Evolutionary conservation across 2,329 filamentous ascomycete genomes (phyloP).

Genomic region (Sporothrix pallida): DNA sequence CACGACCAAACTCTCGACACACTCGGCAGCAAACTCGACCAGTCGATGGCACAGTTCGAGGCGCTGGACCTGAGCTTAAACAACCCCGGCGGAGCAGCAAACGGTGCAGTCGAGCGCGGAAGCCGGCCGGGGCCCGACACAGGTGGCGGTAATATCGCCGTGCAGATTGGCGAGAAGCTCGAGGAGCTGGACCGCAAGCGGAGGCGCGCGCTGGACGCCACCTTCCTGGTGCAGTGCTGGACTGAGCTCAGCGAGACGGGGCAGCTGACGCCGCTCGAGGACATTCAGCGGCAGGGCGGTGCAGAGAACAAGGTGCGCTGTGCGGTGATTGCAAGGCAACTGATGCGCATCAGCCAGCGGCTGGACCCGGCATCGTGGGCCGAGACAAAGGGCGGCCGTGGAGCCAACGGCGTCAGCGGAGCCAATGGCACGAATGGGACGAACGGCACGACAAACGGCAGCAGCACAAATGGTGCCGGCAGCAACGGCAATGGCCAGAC

Average conservation of each 20-base stretch:
- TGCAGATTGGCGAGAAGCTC: conserved; percentile 90
- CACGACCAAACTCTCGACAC: conserved; percentile 91
- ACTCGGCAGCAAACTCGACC: conserved; percentile 84
- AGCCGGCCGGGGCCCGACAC: conserved; percentile 57
- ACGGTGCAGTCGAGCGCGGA: conserved; percentile 46
- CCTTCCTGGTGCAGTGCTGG: conserved; percentile 96
- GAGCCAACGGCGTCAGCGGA: conserved; percentile 35
- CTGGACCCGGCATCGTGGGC: conserved; percentile 80
- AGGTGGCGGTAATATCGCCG: conserved; percentile 82
- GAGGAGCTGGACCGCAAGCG: conserved; percentile 95
- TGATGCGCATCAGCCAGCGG: conserved; percentile 91
- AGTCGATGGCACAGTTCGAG: conserved; percentile 91
- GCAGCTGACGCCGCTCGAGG: conserved; percentile 83
- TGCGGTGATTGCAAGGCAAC: conserved; percentile 88
- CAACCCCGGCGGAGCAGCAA: conserved; percentile 50
- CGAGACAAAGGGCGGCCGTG: conserved; percentile 60
- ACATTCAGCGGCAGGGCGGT: conserved; percentile 81
- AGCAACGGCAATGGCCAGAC: conserved; percentile 57
- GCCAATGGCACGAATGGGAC: conserved; percentile 32
- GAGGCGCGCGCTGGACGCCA: conserved; percentile 87
- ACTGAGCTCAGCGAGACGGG: conserved; percentile 91
- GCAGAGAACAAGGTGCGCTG: conserved; percentile 93
- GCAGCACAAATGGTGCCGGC: conserved; percentile 43
- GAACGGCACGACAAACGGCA: not conserved
- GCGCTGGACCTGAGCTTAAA: conserved; percentile 84